A percentile compares a stretch with the other conserved stretches of the same genome.
These are phyloP conservation scores for Bonia amplexicaulis DNA, from an alignment of 176 grass and related monocot species.

Conservation along the genomic window DNA sequence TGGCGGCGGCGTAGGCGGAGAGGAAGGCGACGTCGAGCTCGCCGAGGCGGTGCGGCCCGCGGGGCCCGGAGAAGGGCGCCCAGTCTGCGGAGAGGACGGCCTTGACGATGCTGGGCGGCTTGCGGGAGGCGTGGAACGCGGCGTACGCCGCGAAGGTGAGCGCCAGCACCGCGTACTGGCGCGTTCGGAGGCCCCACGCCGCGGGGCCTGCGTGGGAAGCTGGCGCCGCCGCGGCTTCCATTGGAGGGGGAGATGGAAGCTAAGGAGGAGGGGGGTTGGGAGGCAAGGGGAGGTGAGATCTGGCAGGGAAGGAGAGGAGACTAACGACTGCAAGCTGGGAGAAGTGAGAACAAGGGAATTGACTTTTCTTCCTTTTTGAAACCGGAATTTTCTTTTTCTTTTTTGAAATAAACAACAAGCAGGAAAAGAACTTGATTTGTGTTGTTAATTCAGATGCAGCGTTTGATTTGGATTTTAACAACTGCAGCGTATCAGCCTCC, in stretches of 20 bases:
- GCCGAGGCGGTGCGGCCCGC: slow-evolving; percentile 67
- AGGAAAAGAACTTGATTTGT: neutral
- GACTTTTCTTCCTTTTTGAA: neutral
- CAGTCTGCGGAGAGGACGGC: slow-evolving; percentile 58
- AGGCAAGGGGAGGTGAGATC: slow-evolving; percentile 21
- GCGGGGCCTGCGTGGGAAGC: neutral
- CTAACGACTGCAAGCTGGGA: neutral
- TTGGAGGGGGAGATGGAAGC: neutral
- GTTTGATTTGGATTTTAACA: neutral
- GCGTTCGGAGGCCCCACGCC: slow-evolving; percentile 31
- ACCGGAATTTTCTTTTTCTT: neutral
- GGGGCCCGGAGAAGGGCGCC: slow-evolving; percentile 61
- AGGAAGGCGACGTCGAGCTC: slow-evolving; percentile 96
- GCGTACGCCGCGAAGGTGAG: slow-evolving; percentile 81
- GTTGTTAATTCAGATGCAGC: neutral
- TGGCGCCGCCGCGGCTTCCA: slow-evolving; percentile 30
- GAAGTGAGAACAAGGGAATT: neutral
- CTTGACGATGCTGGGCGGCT: slow-evolving; percentile 98
- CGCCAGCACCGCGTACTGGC: slow-evolving; percentile 52
- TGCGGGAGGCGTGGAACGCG: slow-evolving; percentile 94
- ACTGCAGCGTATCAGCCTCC: neutral
- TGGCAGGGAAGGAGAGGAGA: neutral
- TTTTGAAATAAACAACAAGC: neutral
- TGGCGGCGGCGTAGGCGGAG: slow-evolving; percentile 57
- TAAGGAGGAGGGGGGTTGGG: neutral